Evolutionary conservation across 805 yeast genomes (phyloP).

Genomic region (Saturnispora quitensis): DNA sequence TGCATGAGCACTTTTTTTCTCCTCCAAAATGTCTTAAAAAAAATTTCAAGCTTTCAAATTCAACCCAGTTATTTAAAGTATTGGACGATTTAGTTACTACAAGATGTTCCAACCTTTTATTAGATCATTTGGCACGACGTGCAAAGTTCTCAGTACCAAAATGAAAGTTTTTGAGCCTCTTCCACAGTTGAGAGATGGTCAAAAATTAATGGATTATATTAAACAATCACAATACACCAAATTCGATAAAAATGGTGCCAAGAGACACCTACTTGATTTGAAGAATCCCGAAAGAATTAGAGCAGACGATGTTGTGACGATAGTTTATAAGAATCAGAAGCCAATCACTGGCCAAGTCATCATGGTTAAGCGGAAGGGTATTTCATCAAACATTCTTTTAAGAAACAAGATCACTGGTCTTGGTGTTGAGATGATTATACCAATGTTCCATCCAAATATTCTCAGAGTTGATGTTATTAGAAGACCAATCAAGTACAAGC

Average conservation of each 20-base stretch:
- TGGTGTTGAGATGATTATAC: conserved; percentile 81
- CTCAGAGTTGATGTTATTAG: conserved; percentile 69
- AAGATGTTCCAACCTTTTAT: conserved; percentile 2
- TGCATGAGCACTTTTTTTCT: neutral
- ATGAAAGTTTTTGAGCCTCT: conserved; percentile 41
- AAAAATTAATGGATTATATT: conserved; percentile 35
- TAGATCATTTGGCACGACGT: conserved; percentile 8
- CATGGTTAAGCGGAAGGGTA: conserved; percentile 61
- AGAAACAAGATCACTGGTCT: conserved; percentile 75
- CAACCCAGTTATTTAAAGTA: neutral
- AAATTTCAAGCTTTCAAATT: neutral
- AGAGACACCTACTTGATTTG: conserved; percentile 45
- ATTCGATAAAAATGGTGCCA: conserved; percentile 67
- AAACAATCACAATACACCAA: conserved; percentile 43
- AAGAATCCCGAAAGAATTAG: conserved; percentile 43
- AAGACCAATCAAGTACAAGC: conserved; percentile 63
- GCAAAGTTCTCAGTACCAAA: conserved; percentile 7
- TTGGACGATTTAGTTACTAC: neutral
- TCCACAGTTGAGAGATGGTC: conserved; percentile 39
- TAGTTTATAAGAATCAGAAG: conserved; percentile 57
- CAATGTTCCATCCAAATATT: conserved; percentile 71
- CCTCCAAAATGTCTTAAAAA: neutral
- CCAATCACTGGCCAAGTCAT: conserved; percentile 71
- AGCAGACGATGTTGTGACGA: conserved; percentile 76
- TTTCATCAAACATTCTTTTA: conserved; percentile 67